Evolutionary conservation across 2,329 filamentous ascomycete genomes (phyloP).

Genomic region (Epichloe gansuensis): DNA sequence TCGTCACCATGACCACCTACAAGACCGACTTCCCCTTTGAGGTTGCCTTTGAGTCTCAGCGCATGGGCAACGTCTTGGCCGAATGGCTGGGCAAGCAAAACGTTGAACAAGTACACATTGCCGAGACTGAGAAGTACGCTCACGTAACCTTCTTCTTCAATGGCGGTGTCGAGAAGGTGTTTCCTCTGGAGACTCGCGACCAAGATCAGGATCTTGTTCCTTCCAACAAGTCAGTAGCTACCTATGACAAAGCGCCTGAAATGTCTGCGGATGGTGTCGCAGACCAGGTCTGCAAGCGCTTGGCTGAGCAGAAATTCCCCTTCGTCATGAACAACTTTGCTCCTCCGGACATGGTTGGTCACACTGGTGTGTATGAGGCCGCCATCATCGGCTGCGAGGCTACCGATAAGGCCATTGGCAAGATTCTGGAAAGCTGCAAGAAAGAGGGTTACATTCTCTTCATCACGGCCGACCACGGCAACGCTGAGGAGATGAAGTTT

Average conservation of each 20-base stretch:
- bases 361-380: slow-evolving; percentile 94
- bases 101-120: slow-evolving; percentile 87
- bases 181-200: slow-evolving; percentile 81
- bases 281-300: slow-evolving; percentile 77
- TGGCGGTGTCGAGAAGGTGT: slow-evolving; percentile 93
- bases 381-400: slow-evolving; percentile 73
- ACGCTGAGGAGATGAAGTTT: slow-evolving; percentile 98
- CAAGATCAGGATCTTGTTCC: slow-evolving; percentile 66
- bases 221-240: slow-evolving; percentile 79
- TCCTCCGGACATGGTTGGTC: slow-evolving; percentile 97
- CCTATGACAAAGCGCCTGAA: slow-evolving; percentile 87
- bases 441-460: slow-evolving; percentile 87
- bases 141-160: slow-evolving; percentile 99
- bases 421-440: slow-evolving; percentile 88
- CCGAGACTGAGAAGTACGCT: slow-evolving; percentile 98
- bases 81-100: slow-evolving; percentile 89
- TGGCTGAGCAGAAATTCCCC: slow-evolving; percentile 74
- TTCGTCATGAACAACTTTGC: slow-evolving; percentile 99
- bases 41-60: slow-evolving; percentile 84
- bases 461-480: slow-evolving; percentile 93
- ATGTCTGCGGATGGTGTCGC: slow-evolving; percentile 92
- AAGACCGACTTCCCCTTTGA: slow-evolving; percentile 90
- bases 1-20: slow-evolving; percentile 98
- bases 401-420: slow-evolving; percentile 87
- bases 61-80: slow-evolving; percentile 95